phyloP scores from a whole-genome alignment of 2,329 filamentous ascomycete species.

The Claviceps fusiformis region DNA sequence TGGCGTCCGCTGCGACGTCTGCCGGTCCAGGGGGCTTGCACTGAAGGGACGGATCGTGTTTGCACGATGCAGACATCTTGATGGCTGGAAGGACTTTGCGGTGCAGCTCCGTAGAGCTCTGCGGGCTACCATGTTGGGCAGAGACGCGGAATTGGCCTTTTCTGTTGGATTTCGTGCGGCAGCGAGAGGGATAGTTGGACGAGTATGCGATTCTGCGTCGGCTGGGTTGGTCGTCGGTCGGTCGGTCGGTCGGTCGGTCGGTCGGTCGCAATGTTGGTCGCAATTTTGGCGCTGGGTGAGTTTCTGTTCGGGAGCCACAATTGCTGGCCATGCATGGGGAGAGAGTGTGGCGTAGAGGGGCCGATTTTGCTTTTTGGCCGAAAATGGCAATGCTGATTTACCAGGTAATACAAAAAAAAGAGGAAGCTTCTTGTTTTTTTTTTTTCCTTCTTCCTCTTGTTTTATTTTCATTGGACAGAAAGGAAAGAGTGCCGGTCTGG shows the following conservation, averaged over 20 bases:
- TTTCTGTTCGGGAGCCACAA: not conserved
- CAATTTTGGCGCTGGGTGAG: not conserved
- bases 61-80: slow-evolving; percentile 7
- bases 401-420: not conserved
- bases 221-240: not conserved
- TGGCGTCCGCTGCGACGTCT: slow-evolving; percentile 11
- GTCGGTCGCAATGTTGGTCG: not conserved
- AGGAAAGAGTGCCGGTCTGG: too few species aligned
- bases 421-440: too few species aligned
- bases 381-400: not conserved
- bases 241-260: too few species aligned
- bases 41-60: slow-evolving; percentile 15
- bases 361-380: not conserved
- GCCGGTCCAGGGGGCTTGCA: slow-evolving; percentile 14
- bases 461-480: too few species aligned
- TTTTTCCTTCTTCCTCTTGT: too few species aligned
- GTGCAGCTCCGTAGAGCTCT: slow-evolving; percentile 17
- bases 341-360: not conserved
- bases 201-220: not conserved
- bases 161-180: not conserved
- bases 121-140: slow-evolving; percentile 15
- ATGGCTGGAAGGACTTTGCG: slow-evolving; percentile 11
- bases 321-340: not conserved
- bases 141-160: not conserved
- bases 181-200: not conserved